Percentiles rank a stretch among this genome's conserved stretches.
Evolutionary conservation across 129 eudicot genomes (phyloP).

Genomic region (Pittosporum tobira): DNA sequence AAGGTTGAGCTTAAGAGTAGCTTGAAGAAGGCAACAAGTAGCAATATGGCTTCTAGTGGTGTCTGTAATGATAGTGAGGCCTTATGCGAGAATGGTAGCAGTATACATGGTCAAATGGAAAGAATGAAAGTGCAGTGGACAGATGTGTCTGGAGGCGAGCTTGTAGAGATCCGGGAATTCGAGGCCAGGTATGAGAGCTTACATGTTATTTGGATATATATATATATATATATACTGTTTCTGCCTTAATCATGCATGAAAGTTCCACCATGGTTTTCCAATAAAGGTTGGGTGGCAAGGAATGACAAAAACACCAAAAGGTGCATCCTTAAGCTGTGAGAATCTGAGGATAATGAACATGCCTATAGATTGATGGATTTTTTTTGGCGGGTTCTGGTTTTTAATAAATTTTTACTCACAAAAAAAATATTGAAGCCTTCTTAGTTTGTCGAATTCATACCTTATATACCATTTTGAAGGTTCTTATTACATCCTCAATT

Average conservation of each 20-base stretch:
- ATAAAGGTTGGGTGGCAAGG: neutral
- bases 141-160: constrained; percentile 76
- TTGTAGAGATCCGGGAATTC: constrained; percentile 69
- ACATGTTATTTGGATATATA: neutral
- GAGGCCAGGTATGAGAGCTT: constrained; percentile 59
- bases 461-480: no score
- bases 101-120: constrained; percentile 19
- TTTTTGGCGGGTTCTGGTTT: no score
- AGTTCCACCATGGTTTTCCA: neutral
- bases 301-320: no score
- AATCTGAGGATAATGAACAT: no score
- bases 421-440: no score
- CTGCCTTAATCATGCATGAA: neutral
- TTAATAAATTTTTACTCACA: no score
- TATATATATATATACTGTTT: neutral
- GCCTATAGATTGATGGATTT: no score
- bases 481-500: no score
- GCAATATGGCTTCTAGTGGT: constrained; percentile 14
- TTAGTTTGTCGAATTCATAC: no score
- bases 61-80: constrained; percentile 19
- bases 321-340: no score
- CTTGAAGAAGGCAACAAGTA: constrained; percentile 35
- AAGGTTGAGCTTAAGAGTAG: constrained; percentile 49
- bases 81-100: constrained; percentile 13
- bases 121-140: constrained; percentile 78